phyloP scores from a whole-genome alignment of 345 rosid species.

The Rhizophora mangle region DNA sequence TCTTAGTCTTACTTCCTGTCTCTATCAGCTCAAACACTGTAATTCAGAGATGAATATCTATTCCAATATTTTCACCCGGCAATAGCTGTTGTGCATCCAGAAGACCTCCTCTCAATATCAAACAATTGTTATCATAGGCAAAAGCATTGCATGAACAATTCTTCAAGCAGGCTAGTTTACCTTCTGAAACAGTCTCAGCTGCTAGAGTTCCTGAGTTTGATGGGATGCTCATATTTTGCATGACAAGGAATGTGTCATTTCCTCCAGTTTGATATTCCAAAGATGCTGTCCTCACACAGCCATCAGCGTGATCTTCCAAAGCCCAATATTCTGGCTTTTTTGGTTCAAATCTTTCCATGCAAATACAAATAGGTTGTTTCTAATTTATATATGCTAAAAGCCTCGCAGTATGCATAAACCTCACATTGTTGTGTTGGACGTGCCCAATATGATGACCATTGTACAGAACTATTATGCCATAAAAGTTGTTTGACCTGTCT shows the following conservation, averaged over 20 bases:
- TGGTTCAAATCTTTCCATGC: too few species aligned
- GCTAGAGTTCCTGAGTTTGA: not conserved
- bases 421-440: too few species aligned
- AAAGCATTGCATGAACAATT: conserved; percentile 30
- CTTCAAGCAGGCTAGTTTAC: conserved; percentile 19
- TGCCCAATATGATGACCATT: too few species aligned
- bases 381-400: too few species aligned
- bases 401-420: too few species aligned
- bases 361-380: too few species aligned
- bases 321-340: conserved; percentile 1
- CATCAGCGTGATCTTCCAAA: conserved; percentile 1
- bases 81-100: conserved; percentile 1
- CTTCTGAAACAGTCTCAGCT: not conserved
- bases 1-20: not conserved
- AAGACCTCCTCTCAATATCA: conserved; percentile 19
- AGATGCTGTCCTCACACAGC: conserved; percentile 19
- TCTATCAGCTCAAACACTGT: conserved; percentile 19
- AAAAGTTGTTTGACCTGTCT: too few species aligned
- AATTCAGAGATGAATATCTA: conserved; percentile 18
- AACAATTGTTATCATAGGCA: conserved; percentile 21
- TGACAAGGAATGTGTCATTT: conserved; percentile 11
- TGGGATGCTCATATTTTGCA: conserved; percentile 3
- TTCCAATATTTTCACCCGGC: not conserved
- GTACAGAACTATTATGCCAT: too few species aligned
- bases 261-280: conserved; percentile 14